Evolutionary conservation across 2,329 filamentous ascomycete species (phyloP).

Genomic region (Pseudogymnoascus pannorum): DNA sequence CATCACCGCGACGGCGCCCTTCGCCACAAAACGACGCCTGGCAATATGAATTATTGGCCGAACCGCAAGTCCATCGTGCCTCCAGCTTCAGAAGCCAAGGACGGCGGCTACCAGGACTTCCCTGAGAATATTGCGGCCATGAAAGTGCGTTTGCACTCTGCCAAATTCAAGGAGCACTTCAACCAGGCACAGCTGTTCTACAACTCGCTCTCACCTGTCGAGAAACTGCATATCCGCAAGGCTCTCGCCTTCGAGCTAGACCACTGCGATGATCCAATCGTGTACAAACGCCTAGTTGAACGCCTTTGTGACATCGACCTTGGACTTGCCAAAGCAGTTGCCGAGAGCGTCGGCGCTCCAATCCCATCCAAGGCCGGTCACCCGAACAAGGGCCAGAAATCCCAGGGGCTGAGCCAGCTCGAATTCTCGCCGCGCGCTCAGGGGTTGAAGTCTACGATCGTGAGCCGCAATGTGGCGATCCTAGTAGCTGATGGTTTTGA

Average conservation of each 20-base stretch:
- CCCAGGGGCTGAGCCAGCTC: conserved; percentile 61
- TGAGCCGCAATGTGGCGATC: conserved; percentile 64
- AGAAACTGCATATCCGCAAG: conserved; percentile 54
- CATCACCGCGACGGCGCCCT: conserved; percentile 68
- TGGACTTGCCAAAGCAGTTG: conserved; percentile 59
- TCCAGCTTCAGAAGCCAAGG: conserved; percentile 48
- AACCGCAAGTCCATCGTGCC: conserved; percentile 60
- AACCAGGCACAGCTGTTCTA: conserved; percentile 77
- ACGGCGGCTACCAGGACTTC: conserved; percentile 65
- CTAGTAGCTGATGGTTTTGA: conserved; percentile 75
- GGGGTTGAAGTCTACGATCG: conserved; percentile 52
- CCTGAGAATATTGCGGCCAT: conserved; percentile 59
- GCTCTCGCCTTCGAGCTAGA: conserved; percentile 67
- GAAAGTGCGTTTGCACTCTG: conserved; percentile 60
- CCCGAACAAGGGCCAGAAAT: conserved; percentile 58
- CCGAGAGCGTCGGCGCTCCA: conserved; percentile 60
- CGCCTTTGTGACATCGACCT: conserved; percentile 68
- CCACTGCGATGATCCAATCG: conserved; percentile 71
- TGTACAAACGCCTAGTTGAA: conserved; percentile 63
- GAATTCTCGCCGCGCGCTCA: conserved; percentile 52
- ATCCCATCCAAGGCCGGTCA: conserved; percentile 45
- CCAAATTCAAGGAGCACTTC: conserved; percentile 72
- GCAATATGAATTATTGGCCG: conserved; percentile 73
- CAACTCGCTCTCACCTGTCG: conserved; percentile 63
- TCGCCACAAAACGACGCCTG: conserved; percentile 66